Evolutionary conservation across 805 yeast genomes (phyloP), one percentile per base, ranked within the genome.

Genomic region (Helenozyma rhizophorensis): DNA sequence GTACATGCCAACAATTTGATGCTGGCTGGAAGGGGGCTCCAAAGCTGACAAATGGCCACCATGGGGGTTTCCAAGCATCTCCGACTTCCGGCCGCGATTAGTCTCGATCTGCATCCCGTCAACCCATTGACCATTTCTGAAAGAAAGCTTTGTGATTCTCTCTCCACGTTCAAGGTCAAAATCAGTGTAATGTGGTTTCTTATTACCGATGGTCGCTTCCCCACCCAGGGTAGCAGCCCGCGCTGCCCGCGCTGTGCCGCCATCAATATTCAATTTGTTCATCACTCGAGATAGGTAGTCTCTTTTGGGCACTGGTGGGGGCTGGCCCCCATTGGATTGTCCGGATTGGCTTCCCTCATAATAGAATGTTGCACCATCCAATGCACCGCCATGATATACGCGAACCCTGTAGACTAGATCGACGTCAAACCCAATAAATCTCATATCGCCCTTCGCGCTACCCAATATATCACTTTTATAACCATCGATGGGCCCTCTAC

Each of bases 51-150:
- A 52, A 33, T 58, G 68, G 3, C 81, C 72, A 6, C 97, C 97
- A 6, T 68, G 67, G 1, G 61, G 53, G 30, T 83, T 83, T 10
- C 97, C 97, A 44, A 64, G 73, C 68, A 75, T 58, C 2, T 68
- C 69, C 24, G 82, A 73, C 1, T 63, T 47, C 39, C 78, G 65
- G 2, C 82, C 83, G 3, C 52, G 51, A 36, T 61, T 64, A 2
- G 95, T 83, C 13, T 78, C 66, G 21, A 93, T 62, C 51, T 84
- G 93, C 14, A 86, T 62, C 1, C 82, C 96, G 64, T 93, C 97
- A 4, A 93, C 66, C 97, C 97, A 93, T 2, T 70, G 78, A 9
- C 97, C 97, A 25, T 77, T 67, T 43, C 95, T 68, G 28, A 87
- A 60, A 26, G 71, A 67, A 34, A 89, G 62, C 16, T 80, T 82